These are phyloP conservation scores for Grosmannia clavigera DNA, from an alignment of 2,329 filamentous ascomycete genomes.

Conservation along the genomic window DNA sequence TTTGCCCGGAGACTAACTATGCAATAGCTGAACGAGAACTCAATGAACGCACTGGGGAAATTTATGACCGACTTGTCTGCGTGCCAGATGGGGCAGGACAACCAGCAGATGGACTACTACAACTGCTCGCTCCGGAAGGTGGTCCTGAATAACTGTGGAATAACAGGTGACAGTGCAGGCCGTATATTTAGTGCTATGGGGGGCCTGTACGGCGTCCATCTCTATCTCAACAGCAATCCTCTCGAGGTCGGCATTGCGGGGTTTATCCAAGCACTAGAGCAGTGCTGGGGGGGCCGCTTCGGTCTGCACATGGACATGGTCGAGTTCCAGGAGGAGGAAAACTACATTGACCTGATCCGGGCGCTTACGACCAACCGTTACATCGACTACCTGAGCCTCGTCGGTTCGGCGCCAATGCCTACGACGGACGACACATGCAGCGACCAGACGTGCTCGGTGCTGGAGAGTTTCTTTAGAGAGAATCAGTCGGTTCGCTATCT, in stretches of 20 bases:
- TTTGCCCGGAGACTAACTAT: background rate
- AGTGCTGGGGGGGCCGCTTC: constrained; percentile 32
- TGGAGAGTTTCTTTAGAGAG: constrained; percentile 37
- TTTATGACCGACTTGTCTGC: constrained; percentile 24
- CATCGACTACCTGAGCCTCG: constrained; percentile 39
- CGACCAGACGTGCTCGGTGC: constrained; percentile 31
- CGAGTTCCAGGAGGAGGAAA: constrained; percentile 39
- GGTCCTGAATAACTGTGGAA: constrained; percentile 37
- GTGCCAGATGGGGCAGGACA: constrained; percentile 2
- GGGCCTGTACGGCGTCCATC: constrained; percentile 33
- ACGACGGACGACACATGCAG: constrained; percentile 22
- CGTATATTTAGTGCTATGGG: constrained; percentile 36
- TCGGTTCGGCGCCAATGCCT: constrained; percentile 36
- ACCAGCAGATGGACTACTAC: constrained; percentile 1
- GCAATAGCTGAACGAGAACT: constrained; percentile 22
- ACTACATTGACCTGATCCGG: constrained; percentile 36
- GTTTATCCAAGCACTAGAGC: constrained; percentile 33
- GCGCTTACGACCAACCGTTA: constrained; percentile 37
- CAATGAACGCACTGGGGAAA: constrained; percentile 31
- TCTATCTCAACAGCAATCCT: constrained; percentile 39
- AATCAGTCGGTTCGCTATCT: constrained; percentile 40
- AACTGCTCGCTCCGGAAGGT: constrained; percentile 22
- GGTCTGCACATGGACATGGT: constrained; percentile 43
- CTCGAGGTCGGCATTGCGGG: constrained; percentile 40
- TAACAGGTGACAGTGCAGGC: constrained; percentile 37